Evolutionary conservation across 2,329 filamentous ascomycete genomes (phyloP), one percentile per base, ranked within the genome.

Genomic region (Chaetomium olivaceum): DNA sequence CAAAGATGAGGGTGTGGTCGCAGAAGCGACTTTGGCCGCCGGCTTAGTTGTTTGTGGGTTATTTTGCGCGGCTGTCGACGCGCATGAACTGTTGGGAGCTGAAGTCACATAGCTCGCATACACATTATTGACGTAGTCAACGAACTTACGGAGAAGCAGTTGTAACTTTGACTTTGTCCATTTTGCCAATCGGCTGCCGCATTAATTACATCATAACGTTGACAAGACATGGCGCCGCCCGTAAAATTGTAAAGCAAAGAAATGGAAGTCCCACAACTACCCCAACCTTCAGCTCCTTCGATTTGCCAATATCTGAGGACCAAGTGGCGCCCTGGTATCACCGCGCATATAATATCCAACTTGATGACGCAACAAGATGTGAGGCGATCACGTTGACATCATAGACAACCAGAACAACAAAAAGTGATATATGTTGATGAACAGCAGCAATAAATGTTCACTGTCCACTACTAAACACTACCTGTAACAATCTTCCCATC

Each of bases 1-100:
- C 19, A 46, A 60, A 52, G 43, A 60, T 60, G 5, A 51, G 46
- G 46, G n/a, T 60, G 43, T 60, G 58, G 58, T 60, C 58, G 46
- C 43, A 50, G 25, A 48, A 50, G n/a, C 43, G 27, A n/a, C 9
- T 59, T n/a, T 48, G 54, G 54, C 29, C 54, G 14, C 31, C 25
- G 51, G 16, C 16, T 31, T 29, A 50, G 19, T 50, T 43, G 39
- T 43, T 43, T 19, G 39, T 3, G 3, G 27, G 6, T 3, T 29
- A 3, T 29, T 6, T 29, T 29, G 27, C 6, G 27, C 27, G 27
- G 27, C 27, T 29, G 6, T 29, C 27, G 27, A 29, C 27, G 3
- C 27, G 27, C n/a, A 29, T 29, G 27, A 29, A 29, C 27, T 6
- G 27, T 29, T 6, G 27, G 6, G 3, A 29, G 27, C 27, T 6